Evolutionary conservation across 2,329 filamentous ascomycete genomes (phyloP), one percentile per base, ranked within the genome.

Genomic region (Bisporella sp.): DNA sequence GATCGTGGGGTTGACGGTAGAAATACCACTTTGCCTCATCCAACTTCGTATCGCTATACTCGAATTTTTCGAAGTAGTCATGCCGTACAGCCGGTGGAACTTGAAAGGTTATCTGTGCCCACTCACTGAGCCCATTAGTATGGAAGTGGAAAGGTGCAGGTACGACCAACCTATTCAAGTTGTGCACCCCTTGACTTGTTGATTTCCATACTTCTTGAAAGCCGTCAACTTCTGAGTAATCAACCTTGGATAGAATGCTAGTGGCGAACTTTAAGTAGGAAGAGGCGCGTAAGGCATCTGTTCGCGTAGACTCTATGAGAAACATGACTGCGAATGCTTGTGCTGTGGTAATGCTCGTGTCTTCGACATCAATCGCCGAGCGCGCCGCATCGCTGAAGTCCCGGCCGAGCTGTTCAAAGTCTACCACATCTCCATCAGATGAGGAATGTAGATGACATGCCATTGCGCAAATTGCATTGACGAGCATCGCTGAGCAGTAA

Each of bases 401-500:
- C 4, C 28, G 13, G 9, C 59, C 61, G 2, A 66, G 52, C 13
- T 53, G 47, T 21, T 58, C 54, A 47, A 58, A 63, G 46, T 65
- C 58, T 5, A 56, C 28, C 12, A 56, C 50, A 32, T 62, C 59
- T n/a, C 47, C 47, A 5, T 60, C 57, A 35, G 35, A 31, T 4
- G 39, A 21, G 5, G 55, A 52, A 41, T 66, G 59, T 29, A 65
- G 44, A 54, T 63, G 58, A 50, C 64, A 67, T 32, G 61, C 63
- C 57, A 66, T 57, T 9, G 63, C 63, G 51, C 64, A 67, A 12
- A 67, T 59, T 11, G 64, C 62, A 51, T 66, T 66, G 33, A 66
- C 62, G 4, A 67, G 56, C 31, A 54, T 45, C 5, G 54, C 40
- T 6, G 64, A 65, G 55, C 64, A 67, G 46, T 60, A 64, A 4